These are phyloP conservation scores for Saposhnikovia divaricata DNA, from an alignment of 129 eudicot genomes.

Conservation along the genomic window DNA sequence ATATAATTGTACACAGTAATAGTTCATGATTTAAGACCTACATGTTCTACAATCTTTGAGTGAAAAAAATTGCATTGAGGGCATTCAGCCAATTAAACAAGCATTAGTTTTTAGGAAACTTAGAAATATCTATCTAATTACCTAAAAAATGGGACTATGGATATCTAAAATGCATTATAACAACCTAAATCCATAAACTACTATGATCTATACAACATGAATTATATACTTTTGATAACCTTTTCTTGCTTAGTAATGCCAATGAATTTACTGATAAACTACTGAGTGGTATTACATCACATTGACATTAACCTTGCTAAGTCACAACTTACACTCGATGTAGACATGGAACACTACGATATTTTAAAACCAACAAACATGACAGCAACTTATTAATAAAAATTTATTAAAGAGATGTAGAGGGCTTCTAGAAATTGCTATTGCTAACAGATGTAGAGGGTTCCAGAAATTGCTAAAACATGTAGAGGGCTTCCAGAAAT, in stretches of 20 bases:
- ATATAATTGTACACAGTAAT: too few relatives aligned
- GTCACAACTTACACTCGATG: not conserved
- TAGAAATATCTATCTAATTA: not conserved
- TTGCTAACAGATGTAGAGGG: too few relatives aligned
- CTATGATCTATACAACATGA: not conserved
- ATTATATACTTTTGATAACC: not conserved
- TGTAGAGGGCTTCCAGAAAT: not conserved
- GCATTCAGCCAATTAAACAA: not conserved
- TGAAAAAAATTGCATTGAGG: not conserved
- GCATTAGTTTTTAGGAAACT: not conserved
- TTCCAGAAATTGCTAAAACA: too few relatives aligned
- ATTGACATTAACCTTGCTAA: not conserved
- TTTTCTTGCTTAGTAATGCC: not conserved
- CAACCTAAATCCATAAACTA: not conserved
- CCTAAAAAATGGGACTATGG: not conserved
- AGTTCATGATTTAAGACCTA: not conserved
- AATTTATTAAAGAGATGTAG: too few relatives aligned
- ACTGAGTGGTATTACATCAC: not conserved
- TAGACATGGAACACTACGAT: not conserved
- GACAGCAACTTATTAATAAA: too few relatives aligned
- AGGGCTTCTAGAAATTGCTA: too few relatives aligned
- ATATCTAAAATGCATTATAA: not conserved
- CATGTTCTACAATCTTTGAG: not conserved
- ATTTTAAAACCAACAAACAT: too few relatives aligned
- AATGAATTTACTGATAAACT: not conserved